Base-by-base conservation (phyloP, 495 filamentous ascomycete species). In the Penicillium salamii region DNA sequence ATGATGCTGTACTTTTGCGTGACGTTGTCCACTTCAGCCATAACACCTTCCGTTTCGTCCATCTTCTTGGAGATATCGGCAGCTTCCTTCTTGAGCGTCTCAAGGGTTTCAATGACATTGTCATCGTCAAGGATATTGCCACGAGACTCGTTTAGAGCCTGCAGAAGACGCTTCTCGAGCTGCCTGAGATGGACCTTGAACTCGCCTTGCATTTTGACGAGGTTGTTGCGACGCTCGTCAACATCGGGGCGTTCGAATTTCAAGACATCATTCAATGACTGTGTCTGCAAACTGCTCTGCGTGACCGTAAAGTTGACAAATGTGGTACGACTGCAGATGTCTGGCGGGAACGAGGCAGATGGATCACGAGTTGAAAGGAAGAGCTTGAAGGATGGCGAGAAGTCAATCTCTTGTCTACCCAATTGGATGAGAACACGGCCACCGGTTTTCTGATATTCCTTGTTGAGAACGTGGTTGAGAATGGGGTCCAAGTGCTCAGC, bases 291-390 rank as follows among this genome's bases (percentile, higher is more conserved):
- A 76, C 92, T 97, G 79, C 93, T 97, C 66, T 97, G 92, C 7
- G 93, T 99, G 46, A 99, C 91, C 2, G 93, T 97, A 60, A 99
- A 99, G 68, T 99, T 99, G 77, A 99, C 93, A 68, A 99, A 95
- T 0, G 93, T 99, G 11, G 93, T 97, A 49, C 93, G 82, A 78
- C 89, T 95, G 82, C 95, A 99, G 39, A 99, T 87, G 70, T 99
- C 93, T 3, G 93, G 93, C n/a, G 93, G 85, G 70, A 99, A 99
- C 7, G 84, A 86, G 5, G 93, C 93, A 39, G 93, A 97, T 3
- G 93, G 93, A 77, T 99, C 95, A 56, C 91, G 78, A 2, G 93
- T 99, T 1, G 91, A 96, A 43, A 99, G 74, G 70, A 92, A 99
- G 31, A 99, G 79, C 67, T 86, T 92, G 79, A 99, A 99, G 2